Base-by-base conservation (phyloP, 345 rosid genomes). In the Xanthoceras sorbifolium region DNA sequence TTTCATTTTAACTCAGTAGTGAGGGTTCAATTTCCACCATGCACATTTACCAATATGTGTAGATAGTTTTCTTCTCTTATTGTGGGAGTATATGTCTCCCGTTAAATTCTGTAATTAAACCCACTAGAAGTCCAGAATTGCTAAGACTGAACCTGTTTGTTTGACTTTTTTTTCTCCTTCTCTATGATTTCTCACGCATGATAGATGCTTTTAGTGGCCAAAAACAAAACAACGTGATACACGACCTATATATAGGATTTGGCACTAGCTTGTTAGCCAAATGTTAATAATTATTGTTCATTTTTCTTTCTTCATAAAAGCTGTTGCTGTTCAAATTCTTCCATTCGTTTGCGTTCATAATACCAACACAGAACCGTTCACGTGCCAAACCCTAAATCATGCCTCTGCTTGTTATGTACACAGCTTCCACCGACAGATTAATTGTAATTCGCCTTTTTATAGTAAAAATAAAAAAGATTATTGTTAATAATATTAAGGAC, bases 141-240 rank as follows among this genome's bases (percentile, higher is more conserved):
- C 28, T 10, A n/a, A n/a, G 29, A 55, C 10, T 71, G 23, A 34
- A 22, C 50, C 22, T 8, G 64, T 55, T 54, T 14, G 64, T 55
- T 55, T 55, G 64, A 71, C 74, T 55, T 55, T 31, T 6, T 22
- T 40, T 73, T n/a, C n/a, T n/a, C n/a, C 38, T 12, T 34, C 36
- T 73, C 40, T 79, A 28, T n/a, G 36, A 36, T 68, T 63, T 42
- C 28, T 75, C 70, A 34, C n/a, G 79, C 64, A 80, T 64, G 20
- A 70, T 54, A 5, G 70, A 42, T 59, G 60, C 6, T 50, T 50
- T 61, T 78, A 69, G 77, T 79, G 82, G 81, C 74, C 72, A 69
- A 20, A 17, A 76, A 60, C 46, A 52, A 36, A 48, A 76, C 81
- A 76, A 0, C 75, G 82, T 78, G 57, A 73, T 79, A 20, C n/a